Conservation (phyloP, 768 basidiomycete genomes). For the Cystofilobasidium capitatum region DNA sequence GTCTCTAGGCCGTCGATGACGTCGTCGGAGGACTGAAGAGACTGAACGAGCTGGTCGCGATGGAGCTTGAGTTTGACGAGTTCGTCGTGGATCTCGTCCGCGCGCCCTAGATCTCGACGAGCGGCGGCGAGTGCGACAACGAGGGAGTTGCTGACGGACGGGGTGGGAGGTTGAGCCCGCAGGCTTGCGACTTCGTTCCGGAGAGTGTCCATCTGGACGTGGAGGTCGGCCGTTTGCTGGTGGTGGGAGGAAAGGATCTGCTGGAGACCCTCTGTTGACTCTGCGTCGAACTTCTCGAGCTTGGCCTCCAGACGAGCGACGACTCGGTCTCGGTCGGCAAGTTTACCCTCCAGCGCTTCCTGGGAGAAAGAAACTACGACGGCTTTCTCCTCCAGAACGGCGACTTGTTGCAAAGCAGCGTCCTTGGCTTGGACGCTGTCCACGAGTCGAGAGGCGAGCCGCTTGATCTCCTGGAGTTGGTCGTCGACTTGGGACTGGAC, state of each 20-base stretch:
- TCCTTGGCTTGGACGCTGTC: neutral
- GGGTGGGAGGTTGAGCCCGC: neutral
- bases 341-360: neutral
- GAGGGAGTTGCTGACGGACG: neutral
- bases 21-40: slow-evolving; percentile 15
- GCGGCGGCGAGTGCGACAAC: slow-evolving; percentile 11
- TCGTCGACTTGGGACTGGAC: neutral
- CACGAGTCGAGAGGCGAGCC: neutral
- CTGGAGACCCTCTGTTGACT: neutral
- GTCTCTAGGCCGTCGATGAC: slow-evolving; percentile 40
- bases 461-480: neutral
- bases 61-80: slow-evolving; percentile 26
- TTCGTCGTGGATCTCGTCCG: slow-evolving; percentile 50
- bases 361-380: neutral
- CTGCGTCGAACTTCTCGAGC: neutral
- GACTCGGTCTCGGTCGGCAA: neutral
- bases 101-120: slow-evolving; percentile 36
- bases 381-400: neutral
- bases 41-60: slow-evolving; percentile 21
- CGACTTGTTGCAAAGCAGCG: neutral
- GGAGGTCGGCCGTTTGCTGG: neutral
- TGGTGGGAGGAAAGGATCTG: neutral
- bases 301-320: neutral
- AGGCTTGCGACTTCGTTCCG: neutral
- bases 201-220: neutral